Base-by-base conservation (phyloP, 2,329 filamentous ascomycete genomes). In the Penicillium sp. region DNA sequence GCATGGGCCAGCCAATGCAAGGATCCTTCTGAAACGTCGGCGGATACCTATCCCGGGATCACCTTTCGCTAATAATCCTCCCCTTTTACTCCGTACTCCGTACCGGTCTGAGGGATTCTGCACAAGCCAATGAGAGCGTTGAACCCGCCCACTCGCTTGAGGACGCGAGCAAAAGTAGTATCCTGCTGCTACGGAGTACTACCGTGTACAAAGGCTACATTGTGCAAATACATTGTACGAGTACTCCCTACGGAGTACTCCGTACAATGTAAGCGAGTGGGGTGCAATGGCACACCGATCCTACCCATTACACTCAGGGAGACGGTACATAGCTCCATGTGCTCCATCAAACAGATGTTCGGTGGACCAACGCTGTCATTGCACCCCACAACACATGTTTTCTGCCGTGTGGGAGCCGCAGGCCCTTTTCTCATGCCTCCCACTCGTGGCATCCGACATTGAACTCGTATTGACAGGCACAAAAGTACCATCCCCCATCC, bases 1-100 rank as follows among this genome's bases (percentile, higher is more conserved):
- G 45, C 51, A 52, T 49, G 45, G 51, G 48, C 36, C 53, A 52
- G 36, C 43, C 44, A 47, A 56, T 48, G 58, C 56, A 59, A 61
- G 55, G 58, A 52, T 53, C 38, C 39, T 54, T 54, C 61, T 61
- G 61, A 62, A 63, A 63, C 61, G 53, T 52, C 51, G 48, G 59
- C 44, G 55, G 56, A 59, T 57, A 62, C 45, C 57, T 56, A 29
- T 45, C 50, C 54, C 36, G 45, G 21, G 34, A 34, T 34, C 31
- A 34, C 14, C 46, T 34, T 18, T 29, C 42, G 48, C 36, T 51
- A 34, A 38, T 36, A 42, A n/a, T 51, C 14, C 44, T 27, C 24
- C 24, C 24, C 24, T 27, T 27, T 27, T 5, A 8, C 18, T 18
- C 18, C 32, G 50, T 14, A 57, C 49, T 34, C 10, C 7, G 13